These are phyloP conservation scores for Lactarius hengduanensis DNA, from an alignment of 768 basidiomycete genomes.

Conservation along the genomic window DNA sequence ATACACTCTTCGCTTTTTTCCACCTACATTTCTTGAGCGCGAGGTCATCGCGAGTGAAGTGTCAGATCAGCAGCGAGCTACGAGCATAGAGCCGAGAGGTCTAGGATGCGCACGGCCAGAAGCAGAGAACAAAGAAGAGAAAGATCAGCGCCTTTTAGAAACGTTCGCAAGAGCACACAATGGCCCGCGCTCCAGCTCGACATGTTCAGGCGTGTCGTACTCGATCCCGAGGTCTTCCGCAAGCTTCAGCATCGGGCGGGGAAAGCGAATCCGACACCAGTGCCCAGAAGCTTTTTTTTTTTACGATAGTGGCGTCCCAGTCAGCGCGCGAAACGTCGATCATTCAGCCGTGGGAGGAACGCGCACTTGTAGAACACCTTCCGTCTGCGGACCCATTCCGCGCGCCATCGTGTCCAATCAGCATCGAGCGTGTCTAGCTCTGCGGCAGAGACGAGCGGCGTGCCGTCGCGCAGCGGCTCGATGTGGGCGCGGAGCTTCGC, in stretches of 20 bases:
- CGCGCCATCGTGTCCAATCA: constrained; percentile 79
- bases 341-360: background rate
- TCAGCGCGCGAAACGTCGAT: background rate
- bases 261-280: constrained; percentile 64
- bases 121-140: background rate
- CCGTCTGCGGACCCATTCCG: constrained; percentile 74
- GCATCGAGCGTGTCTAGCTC: constrained; percentile 66
- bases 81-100: background rate
- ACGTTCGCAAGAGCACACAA: constrained; percentile 42
- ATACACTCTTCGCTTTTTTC: constrained; percentile 8
- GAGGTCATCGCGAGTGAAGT: background rate
- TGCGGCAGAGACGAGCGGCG: constrained; percentile 64
- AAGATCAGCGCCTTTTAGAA: constrained; percentile 17
- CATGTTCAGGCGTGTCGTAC: constrained; percentile 70
- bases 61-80: background rate
- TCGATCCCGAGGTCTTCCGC: constrained; percentile 83
- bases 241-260: constrained; percentile 63
- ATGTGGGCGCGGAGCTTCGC: constrained; percentile 49
- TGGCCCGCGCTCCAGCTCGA: constrained; percentile 57
- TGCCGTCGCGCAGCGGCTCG: constrained; percentile 63
- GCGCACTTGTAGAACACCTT: constrained; percentile 76
- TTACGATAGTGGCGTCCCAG: too few relatives aligned
- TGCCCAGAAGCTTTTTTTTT: constrained; percentile 62
- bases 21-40: too few relatives aligned
- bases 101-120: background rate